Evolutionary conservation across 768 basidiomycete species (phyloP).

Genomic region (Pleurotus tuber-regium): DNA sequence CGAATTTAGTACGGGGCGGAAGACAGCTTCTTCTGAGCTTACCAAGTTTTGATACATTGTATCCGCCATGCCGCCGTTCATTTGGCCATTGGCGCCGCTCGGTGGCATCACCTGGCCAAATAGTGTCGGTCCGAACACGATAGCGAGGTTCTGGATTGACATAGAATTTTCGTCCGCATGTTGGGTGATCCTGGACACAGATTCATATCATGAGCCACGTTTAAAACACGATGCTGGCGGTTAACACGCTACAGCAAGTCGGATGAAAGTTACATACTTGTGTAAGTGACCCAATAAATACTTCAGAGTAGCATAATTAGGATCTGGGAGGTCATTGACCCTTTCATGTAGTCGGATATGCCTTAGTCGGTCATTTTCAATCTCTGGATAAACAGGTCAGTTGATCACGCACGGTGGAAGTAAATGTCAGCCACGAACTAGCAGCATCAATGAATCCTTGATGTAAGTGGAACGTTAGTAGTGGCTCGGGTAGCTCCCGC

Average conservation of each 20-base stretch:
- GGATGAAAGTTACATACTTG: slow-evolving; percentile 61
- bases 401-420: slow-evolving; percentile 4
- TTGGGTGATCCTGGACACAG: slow-evolving; percentile 59
- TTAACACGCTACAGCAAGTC: too few relatives aligned
- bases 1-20: not conserved
- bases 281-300: slow-evolving; percentile 94
- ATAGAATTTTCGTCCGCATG: slow-evolving; percentile 83
- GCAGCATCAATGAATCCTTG: slow-evolving; percentile 95
- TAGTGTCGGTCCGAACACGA: slow-evolving; percentile 97
- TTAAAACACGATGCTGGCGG: slow-evolving; percentile 3
- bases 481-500: slow-evolving; percentile 91
- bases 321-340: slow-evolving; percentile 95
- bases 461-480: slow-evolving; percentile 81
- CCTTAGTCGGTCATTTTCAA: slow-evolving; percentile 91
- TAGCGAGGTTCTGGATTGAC: slow-evolving; percentile 90
- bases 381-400: slow-evolving; percentile 44
- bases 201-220: not conserved
- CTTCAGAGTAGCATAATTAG: slow-evolving; percentile 98
- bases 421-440: slow-evolving; percentile 50
- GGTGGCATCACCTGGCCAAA: slow-evolving; percentile 65
- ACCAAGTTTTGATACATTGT: slow-evolving; percentile 74
- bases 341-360: slow-evolving; percentile 96
- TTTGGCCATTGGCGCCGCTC: slow-evolving; percentile 37
- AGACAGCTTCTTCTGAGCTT: slow-evolving; percentile 6
- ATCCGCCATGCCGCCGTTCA: slow-evolving; percentile 62